These are phyloP conservation scores for Hyaloscypha finlandica DNA, from an alignment of 495 filamentous ascomycete genomes.

Conservation along the genomic window DNA sequence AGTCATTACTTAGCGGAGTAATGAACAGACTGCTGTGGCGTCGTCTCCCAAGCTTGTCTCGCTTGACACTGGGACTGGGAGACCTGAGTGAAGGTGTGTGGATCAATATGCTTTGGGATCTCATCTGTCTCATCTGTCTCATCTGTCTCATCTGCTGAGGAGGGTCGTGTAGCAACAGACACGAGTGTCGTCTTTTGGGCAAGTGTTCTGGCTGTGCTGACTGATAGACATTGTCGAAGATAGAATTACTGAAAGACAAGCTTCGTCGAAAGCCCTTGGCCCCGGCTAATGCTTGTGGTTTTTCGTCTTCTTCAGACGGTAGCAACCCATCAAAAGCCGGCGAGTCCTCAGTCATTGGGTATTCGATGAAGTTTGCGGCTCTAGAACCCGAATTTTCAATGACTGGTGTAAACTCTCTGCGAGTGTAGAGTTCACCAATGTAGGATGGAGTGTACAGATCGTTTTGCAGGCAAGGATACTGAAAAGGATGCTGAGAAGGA, in stretches of 20 bases:
- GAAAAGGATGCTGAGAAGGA: no score
- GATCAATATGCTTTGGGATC: conserved; percentile 3
- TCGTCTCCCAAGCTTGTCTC: not conserved
- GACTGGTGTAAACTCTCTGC: not conserved
- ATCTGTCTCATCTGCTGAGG: not conserved
- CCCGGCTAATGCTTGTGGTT: not conserved
- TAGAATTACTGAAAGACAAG: not conserved
- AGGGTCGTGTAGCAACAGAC: not conserved
- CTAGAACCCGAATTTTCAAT: not conserved
- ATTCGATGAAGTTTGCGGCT: not conserved
- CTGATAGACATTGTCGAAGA: no score
- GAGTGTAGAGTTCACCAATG: not conserved
- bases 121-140: not conserved
- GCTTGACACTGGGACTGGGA: not conserved
- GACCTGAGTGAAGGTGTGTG: not conserved
- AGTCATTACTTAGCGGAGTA: conserved; percentile 5
- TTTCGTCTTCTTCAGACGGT: not conserved
- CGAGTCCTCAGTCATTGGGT: not conserved
- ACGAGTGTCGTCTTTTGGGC: not conserved
- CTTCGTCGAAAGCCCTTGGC: not conserved
- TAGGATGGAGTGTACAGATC: not conserved
- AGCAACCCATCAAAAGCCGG: not conserved
- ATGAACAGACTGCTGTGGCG: conserved; percentile 2
- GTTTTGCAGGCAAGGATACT: not conserved
- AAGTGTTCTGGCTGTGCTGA: not conserved